phyloP scores from a whole-genome alignment of 2,329 filamentous ascomycete species.

The Didymella arachidicola region DNA sequence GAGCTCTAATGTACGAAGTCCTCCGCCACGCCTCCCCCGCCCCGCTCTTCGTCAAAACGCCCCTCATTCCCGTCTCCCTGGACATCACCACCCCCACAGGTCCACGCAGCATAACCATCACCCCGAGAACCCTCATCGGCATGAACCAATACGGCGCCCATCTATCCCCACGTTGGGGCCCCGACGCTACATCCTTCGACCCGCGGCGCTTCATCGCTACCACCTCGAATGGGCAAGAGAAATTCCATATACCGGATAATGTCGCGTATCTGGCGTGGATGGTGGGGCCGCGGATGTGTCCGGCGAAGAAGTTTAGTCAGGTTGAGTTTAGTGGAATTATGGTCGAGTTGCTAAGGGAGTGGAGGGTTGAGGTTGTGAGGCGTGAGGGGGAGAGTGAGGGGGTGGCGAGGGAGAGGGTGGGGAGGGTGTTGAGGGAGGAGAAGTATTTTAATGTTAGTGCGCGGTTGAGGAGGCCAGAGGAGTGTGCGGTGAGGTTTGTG shows the following conservation, averaged over 20 bases:
- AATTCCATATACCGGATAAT: slow-evolving; percentile 21
- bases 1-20: slow-evolving; percentile 50
- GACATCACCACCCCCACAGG: slow-evolving; percentile 16
- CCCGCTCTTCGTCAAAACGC: slow-evolving; percentile 26
- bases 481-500: slow-evolving; percentile 10
- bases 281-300: slow-evolving; percentile 34
- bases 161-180: slow-evolving; percentile 34
- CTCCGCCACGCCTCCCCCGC: slow-evolving; percentile 22
- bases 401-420: slow-evolving; percentile 18
- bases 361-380: slow-evolving; percentile 23
- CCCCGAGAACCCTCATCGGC: slow-evolving; percentile 21
- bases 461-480: slow-evolving; percentile 26
- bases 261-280: slow-evolving; percentile 33
- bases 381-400: slow-evolving; percentile 18
- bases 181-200: slow-evolving; percentile 37
- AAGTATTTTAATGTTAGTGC: slow-evolving; percentile 30
- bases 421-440: slow-evolving; percentile 20
- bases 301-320: slow-evolving; percentile 36
- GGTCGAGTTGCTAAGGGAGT: slow-evolving; percentile 22
- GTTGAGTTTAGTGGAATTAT: slow-evolving; percentile 34
- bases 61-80: slow-evolving; percentile 5
- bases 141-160: slow-evolving; percentile 34
- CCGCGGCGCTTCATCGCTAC: slow-evolving; percentile 44
- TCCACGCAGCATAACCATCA: slow-evolving; percentile 8
- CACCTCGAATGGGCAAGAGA: slow-evolving; percentile 9